These are phyloP conservation scores for Mycena latifolia DNA, from an alignment of 768 basidiomycete genomes.

Conservation along the genomic window DNA sequence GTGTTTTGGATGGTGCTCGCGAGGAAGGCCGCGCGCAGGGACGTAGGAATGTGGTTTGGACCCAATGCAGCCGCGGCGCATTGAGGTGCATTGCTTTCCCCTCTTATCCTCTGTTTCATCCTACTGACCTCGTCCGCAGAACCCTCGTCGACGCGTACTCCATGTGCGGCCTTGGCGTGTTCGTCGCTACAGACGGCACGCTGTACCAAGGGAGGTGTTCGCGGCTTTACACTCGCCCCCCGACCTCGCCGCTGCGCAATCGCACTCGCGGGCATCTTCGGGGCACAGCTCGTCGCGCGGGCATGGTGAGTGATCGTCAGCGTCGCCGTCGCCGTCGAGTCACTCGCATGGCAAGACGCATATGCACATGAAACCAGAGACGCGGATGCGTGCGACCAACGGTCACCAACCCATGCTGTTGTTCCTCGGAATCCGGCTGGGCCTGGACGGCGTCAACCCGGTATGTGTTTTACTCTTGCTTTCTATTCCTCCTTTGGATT, in stretches of 20 bases:
- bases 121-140: neutral
- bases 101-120: neutral
- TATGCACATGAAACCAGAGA: neutral
- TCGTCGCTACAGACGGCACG: no score
- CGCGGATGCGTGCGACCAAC: no score
- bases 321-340: neutral
- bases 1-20: constrained; percentile 1
- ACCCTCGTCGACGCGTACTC: constrained; percentile 4
- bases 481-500: no score
- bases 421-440: no score
- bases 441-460: no score
- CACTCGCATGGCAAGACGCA: neutral
- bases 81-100: constrained; percentile 6
- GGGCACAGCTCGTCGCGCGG: neutral
- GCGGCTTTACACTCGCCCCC: constrained; percentile 7
- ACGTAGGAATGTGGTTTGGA: constrained; percentile 17
- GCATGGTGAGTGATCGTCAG: neutral
- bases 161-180: neutral
- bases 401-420: no score
- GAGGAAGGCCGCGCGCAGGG: constrained; percentile 9
- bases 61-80: constrained; percentile 7
- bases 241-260: neutral
- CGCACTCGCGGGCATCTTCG: constrained; percentile 1
- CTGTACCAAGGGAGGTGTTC: neutral
- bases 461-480: no score